These are phyloP conservation scores for Diaporthe velutina DNA, from an alignment of 2,329 filamentous ascomycete genomes.

Conservation along the genomic window DNA sequence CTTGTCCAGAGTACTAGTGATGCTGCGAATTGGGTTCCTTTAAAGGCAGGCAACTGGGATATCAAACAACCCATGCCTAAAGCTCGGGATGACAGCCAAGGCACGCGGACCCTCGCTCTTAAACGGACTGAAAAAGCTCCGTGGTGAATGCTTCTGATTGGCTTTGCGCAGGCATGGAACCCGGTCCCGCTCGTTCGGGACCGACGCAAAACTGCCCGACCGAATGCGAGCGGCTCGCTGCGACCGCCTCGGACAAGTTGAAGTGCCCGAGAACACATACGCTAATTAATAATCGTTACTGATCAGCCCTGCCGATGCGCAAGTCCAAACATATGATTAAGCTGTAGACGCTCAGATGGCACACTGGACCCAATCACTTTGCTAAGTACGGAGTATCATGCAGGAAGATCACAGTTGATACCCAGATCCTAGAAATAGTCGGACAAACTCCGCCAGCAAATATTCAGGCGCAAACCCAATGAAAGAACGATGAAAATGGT, in stretches of 20 bases:
- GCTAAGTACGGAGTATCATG: no score
- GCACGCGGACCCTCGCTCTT: conserved; percentile 6
- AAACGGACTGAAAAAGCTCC: not conserved
- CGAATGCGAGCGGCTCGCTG: not conserved
- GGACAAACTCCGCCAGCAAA: not conserved
- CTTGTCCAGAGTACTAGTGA: no score
- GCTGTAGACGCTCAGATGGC: not conserved
- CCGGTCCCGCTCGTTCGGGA: not conserved
- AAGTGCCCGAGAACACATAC: not conserved
- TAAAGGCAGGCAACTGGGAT: conserved; percentile 5
- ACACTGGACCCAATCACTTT: no score
- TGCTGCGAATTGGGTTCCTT: not conserved
- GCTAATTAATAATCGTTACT: not conserved
- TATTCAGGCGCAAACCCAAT: not conserved
- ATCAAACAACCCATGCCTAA: not conserved
- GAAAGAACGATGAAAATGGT: not conserved
- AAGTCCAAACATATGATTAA: not conserved
- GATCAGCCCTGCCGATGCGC: not conserved
- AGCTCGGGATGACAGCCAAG: not conserved
- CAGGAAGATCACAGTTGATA: no score
- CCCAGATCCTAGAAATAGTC: not conserved
- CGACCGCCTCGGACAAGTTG: not conserved
- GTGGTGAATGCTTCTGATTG: not conserved
- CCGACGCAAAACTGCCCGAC: conserved; percentile 24
- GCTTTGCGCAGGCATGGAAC: not conserved